Percentiles rank a stretch among this genome's conserved stretches.
These are phyloP conservation scores for Trichoderma gamsii DNA, from an alignment of 495 filamentous ascomycete species.

Conservation along the genomic window DNA sequence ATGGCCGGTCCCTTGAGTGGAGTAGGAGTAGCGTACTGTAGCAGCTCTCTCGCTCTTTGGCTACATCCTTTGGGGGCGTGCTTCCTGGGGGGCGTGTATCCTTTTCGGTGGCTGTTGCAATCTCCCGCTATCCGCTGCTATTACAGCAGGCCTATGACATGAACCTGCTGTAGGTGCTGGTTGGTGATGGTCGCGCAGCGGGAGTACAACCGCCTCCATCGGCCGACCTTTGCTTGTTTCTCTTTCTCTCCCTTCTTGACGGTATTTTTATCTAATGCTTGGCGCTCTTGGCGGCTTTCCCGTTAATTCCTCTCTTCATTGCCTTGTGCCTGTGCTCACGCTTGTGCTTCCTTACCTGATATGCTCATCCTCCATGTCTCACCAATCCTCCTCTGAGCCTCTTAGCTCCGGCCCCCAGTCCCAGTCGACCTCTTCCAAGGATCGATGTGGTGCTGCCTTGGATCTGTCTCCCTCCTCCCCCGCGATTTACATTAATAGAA, in stretches of 20 bases:
- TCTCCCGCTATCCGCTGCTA: background rate
- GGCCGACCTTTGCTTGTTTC: background rate
- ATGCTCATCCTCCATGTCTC: background rate
- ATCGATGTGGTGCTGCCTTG: background rate
- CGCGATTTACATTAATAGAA: constrained; percentile 11
- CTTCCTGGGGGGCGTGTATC: background rate
- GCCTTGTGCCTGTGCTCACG: background rate
- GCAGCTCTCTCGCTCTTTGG: too few species aligned
- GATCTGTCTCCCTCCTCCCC: background rate
- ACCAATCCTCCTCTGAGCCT: background rate
- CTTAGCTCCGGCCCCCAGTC: background rate
- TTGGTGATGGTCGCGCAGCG: too few species aligned
- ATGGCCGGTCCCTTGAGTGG: background rate
- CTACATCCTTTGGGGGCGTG: too few species aligned
- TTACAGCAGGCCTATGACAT: too few species aligned
- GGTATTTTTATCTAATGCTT: background rate
- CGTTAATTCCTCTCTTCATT: background rate
- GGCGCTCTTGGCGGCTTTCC: background rate
- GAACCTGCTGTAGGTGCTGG: too few species aligned
- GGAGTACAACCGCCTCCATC: background rate
- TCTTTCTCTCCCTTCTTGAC: background rate
- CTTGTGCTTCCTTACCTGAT: too few species aligned
- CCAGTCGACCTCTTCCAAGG: background rate
- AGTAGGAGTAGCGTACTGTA: too few species aligned
- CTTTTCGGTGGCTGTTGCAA: background rate